phyloP scores from a whole-genome alignment of 2,329 filamentous ascomycete species.

The Graphilbum ipis-grandicollis region DNA sequence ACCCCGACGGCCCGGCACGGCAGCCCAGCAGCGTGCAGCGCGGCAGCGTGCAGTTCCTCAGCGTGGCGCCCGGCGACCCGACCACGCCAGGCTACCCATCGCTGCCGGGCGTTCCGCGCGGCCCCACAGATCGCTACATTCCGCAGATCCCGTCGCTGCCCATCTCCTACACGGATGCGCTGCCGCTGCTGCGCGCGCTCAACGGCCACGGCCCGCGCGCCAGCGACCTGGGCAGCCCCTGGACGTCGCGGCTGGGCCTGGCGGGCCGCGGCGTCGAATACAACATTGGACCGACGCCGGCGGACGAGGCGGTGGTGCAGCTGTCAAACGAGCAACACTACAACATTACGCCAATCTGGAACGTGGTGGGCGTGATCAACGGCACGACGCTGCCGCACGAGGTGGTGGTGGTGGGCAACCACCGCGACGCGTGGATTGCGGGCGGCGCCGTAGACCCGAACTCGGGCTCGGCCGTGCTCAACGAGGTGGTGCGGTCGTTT shows the following conservation, averaged over 20 bases:
- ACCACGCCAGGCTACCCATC: constrained; percentile 91
- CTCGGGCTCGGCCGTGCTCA: constrained; percentile 62
- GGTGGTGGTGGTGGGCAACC: constrained; percentile 73
- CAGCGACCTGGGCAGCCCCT: constrained; percentile 53
- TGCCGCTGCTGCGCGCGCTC: constrained; percentile 76
- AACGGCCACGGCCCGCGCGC: constrained; percentile 76
- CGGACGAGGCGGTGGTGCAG: constrained; percentile 47
- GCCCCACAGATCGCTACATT: constrained; percentile 50
- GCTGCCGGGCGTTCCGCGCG: constrained; percentile 68
- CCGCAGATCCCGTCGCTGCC: constrained; percentile 82
- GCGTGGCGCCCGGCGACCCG: constrained; percentile 53
- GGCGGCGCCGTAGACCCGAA: constrained; percentile 71
- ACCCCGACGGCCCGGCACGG: constrained; percentile 74
- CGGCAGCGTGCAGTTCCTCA: constrained; percentile 71
- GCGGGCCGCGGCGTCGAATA: constrained; percentile 69
- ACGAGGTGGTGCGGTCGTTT: constrained; percentile 60
- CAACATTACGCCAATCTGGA: constrained; percentile 67
- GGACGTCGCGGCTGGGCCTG: constrained; percentile 55
- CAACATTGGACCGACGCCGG: constrained; percentile 68
- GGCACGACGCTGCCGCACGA: constrained; percentile 62
- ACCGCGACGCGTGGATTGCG: constrained; percentile 56
- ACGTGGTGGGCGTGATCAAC: constrained; percentile 85
- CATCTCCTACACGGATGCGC: constrained; percentile 71
- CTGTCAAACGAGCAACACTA: constrained; percentile 69
- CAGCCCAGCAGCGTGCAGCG: constrained; percentile 81